Percentiles rank a stretch among this genome's conserved stretches.
phyloP scores from a whole-genome alignment of 306 rosid species.

The Dalbergia cultrata region DNA sequence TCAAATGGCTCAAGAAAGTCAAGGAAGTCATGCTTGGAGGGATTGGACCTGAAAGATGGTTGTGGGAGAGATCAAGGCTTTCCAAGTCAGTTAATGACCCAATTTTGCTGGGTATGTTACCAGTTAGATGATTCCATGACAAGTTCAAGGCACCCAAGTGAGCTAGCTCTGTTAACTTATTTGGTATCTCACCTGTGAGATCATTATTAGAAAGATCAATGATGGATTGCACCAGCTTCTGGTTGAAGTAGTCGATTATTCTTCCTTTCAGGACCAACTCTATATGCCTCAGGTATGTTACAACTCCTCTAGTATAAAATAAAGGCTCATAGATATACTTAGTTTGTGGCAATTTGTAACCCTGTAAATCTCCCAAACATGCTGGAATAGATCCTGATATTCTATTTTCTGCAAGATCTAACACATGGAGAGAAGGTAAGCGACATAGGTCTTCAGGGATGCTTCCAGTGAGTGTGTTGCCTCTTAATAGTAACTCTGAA shows the following conservation, averaged over 20 bases:
- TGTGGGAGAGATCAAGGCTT: slow-evolving; percentile 44
- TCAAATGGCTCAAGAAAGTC: slow-evolving; percentile 33
- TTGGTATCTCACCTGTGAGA: slow-evolving; percentile 33
- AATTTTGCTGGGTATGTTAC: slow-evolving; percentile 22
- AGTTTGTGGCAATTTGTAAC: slow-evolving; percentile 30
- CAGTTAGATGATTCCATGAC: slow-evolving; percentile 33
- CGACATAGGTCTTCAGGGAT: slow-evolving; percentile 14
- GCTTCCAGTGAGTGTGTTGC: slow-evolving; percentile 16
- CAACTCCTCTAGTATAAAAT: accelerated
- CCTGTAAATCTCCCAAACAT: slow-evolving; percentile 36
- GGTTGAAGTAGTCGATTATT: neutral
- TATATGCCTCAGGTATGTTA: neutral
- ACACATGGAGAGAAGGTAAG: slow-evolving; percentile 4
- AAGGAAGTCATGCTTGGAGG: slow-evolving; percentile 38
- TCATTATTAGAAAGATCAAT: slow-evolving; percentile 32
- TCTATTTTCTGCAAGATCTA: slow-evolving; percentile 27
- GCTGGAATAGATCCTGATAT: slow-evolving; percentile 31
- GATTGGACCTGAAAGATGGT: slow-evolving; percentile 32
- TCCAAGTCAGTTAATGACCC: slow-evolving; percentile 28
- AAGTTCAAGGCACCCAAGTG: slow-evolving; percentile 33
- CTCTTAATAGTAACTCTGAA: slow-evolving; percentile 24
- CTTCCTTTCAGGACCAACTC: slow-evolving; percentile 30
- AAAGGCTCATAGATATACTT: neutral
- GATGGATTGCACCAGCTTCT: neutral
- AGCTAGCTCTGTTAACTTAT: slow-evolving; percentile 2